Evolutionary conservation across 257 asterid genomes (phyloP).

Genomic region (Jaltomata sinuosa): DNA sequence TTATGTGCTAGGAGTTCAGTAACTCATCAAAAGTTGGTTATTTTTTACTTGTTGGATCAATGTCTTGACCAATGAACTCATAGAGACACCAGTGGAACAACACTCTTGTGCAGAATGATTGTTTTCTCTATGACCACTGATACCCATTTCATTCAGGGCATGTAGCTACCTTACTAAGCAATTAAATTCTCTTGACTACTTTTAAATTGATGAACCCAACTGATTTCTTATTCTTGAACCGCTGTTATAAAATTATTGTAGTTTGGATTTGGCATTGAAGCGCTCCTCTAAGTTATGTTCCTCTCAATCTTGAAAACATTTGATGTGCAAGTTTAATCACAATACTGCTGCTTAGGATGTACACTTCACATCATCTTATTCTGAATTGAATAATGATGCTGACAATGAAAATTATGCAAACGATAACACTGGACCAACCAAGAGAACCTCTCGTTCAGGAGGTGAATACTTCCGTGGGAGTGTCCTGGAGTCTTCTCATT

Average conservation of each 20-base stretch:
- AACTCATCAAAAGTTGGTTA: no score
- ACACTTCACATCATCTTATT: conserved; percentile 61
- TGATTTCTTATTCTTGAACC: neutral
- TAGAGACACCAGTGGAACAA: no score
- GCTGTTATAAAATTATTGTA: neutral
- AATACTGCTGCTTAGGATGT: conserved; percentile 90
- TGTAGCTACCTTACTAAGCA: neutral
- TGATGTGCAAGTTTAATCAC: conserved; percentile 74
- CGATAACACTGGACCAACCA: conserved; percentile 13
- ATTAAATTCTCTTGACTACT: neutral
- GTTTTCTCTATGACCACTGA: neutral
- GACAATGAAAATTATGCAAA: conserved; percentile 19
- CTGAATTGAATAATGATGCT: conserved; percentile 39
- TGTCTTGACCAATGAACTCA: no score
- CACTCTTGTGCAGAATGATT: neutral
- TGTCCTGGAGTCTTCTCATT: conserved; percentile 39
- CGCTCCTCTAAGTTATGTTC: neutral
- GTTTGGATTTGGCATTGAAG: neutral
- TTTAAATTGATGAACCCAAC: neutral
- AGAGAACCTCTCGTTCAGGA: conserved; percentile 22
- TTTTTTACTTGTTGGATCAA: no score
- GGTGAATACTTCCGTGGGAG: conserved; percentile 16
- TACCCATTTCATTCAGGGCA: neutral
- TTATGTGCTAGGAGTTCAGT: no score
- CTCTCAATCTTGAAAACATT: conserved; percentile 7